phyloP scores from a whole-genome alignment of 2,329 filamentous ascomycete species.

The Stachybotrys echinatus region DNA sequence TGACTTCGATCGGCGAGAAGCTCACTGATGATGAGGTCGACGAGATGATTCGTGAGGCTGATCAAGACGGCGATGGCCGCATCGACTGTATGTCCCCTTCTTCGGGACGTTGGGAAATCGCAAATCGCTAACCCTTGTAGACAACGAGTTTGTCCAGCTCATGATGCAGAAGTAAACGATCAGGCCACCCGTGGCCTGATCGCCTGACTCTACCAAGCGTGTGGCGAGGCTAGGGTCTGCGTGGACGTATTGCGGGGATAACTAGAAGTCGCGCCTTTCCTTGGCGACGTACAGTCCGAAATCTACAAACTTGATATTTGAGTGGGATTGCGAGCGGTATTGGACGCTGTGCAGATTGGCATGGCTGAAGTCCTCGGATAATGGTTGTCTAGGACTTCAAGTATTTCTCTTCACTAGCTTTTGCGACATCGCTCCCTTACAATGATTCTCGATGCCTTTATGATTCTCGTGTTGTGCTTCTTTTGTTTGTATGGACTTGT shows the following conservation, averaged over 20 bases:
- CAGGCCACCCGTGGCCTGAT: not conserved
- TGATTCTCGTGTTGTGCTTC: not conserved
- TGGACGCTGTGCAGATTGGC: conserved; percentile 17
- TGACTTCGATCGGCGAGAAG: conserved; percentile 90
- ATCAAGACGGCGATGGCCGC: conserved; percentile 82
- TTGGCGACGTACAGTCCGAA: conserved; percentile 3
- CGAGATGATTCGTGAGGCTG: conserved; percentile 89
- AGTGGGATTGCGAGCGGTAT: conserved; percentile 24
- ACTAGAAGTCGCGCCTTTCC: not conserved
- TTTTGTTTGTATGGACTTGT: not conserved
- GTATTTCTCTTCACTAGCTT: conserved; percentile 12
- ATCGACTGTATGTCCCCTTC: conserved; percentile 67
- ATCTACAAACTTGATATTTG: conserved; percentile 18
- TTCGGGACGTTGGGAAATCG: not conserved
- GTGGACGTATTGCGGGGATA: not conserved
- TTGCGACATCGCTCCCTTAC: conserved; percentile 10
- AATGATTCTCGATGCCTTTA: not conserved
- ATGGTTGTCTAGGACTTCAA: conserved; percentile 18
- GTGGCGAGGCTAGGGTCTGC: not conserved
- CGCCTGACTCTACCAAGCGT: not conserved
- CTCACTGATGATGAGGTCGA: conserved; percentile 87
- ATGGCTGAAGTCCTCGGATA: conserved; percentile 19
- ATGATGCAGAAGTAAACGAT: conserved; percentile 85
- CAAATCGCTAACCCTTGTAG: conserved; percentile 35
- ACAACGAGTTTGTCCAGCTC: conserved; percentile 90